Conservation (phyloP, 2,329 filamentous ascomycete genomes). For the Triangularia verruculosa region DNA sequence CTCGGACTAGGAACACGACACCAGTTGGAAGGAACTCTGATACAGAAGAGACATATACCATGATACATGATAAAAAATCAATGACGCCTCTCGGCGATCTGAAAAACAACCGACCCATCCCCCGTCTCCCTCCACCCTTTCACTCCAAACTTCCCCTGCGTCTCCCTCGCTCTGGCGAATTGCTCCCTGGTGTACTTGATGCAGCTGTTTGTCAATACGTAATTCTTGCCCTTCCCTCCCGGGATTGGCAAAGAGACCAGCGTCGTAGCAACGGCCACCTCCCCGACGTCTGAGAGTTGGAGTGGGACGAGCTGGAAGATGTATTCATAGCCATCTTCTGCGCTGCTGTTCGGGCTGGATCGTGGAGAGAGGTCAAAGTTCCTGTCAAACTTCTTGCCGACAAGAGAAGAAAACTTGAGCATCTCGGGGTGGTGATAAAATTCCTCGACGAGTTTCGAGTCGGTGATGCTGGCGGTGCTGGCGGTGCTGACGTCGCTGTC, state of each 20-base stretch:
- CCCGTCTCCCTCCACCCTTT: not conserved
- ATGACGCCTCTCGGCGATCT: not conserved
- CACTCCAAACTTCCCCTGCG: not conserved
- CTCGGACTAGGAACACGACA: too few species aligned
- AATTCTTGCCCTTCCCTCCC: not conserved
- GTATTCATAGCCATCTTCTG: not conserved
- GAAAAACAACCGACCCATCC: slow-evolving; percentile 1
- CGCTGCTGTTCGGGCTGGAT: not conserved
- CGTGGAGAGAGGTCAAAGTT: not conserved
- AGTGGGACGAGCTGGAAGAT: not conserved
- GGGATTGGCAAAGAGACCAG: not conserved
- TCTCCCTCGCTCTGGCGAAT: not conserved
- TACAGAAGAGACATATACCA: too few species aligned
- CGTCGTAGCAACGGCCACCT: not conserved
- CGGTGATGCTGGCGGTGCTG: not conserved
- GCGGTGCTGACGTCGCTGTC: not conserved
- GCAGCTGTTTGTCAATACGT: not conserved
- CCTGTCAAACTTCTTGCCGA: not conserved
- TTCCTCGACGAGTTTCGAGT: not conserved
- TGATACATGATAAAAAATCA: not conserved
- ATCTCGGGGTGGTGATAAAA: not conserved
- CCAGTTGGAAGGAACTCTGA: too few species aligned
- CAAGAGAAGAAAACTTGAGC: not conserved
- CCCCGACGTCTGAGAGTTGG: not conserved
- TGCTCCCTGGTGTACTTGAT: slow-evolving; percentile 1